Conservation (phyloP, 352 stramenopile species). For the Phytophthora idaei region DNA sequence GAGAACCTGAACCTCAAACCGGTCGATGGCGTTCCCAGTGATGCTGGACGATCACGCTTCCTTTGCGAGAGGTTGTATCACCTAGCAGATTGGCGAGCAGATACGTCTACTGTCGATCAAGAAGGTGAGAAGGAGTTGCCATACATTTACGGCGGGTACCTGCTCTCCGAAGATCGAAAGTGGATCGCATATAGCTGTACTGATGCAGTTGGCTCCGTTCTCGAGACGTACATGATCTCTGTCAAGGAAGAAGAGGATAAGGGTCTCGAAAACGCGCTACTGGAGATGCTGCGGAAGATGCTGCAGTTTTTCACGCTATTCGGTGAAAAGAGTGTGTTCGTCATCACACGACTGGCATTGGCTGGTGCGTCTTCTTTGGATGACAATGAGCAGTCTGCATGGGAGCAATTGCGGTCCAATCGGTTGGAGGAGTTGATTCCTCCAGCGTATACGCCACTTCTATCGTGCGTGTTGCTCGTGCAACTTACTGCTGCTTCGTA, state of each 20-base stretch:
- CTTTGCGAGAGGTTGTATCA: conserved; percentile 74
- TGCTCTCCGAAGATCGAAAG: conserved; percentile 58
- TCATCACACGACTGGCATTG: conserved; percentile 48
- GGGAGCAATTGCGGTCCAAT: conserved; percentile 43
- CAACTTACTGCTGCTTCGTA: conserved; percentile 42
- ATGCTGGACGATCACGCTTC: conserved; percentile 36
- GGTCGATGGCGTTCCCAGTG: conserved; percentile 17
- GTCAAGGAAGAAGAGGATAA: conserved; percentile 25
- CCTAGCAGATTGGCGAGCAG: conserved; percentile 45
- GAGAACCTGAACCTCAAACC: conserved; percentile 65
- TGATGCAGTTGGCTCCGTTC: conserved; percentile 63
- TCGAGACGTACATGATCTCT: conserved; percentile 58
- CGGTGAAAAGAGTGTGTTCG: conserved; percentile 49
- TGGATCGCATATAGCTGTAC: conserved; percentile 64
- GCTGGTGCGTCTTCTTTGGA: conserved; percentile 23
- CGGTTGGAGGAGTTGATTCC: conserved; percentile 42
- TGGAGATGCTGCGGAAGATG: conserved; percentile 54
- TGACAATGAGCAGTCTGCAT: conserved; percentile 45
- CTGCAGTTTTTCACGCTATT: conserved; percentile 67
- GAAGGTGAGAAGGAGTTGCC: conserved; percentile 18
- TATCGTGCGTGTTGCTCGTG: conserved; percentile 46
- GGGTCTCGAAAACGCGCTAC: conserved; percentile 39
- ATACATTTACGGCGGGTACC: conserved; percentile 61
- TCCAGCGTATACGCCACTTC: conserved; percentile 35
- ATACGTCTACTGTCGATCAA: conserved; percentile 5